Evolutionary conservation across 345 rosid species (phyloP).

Genomic region (Balakata baccata): DNA sequence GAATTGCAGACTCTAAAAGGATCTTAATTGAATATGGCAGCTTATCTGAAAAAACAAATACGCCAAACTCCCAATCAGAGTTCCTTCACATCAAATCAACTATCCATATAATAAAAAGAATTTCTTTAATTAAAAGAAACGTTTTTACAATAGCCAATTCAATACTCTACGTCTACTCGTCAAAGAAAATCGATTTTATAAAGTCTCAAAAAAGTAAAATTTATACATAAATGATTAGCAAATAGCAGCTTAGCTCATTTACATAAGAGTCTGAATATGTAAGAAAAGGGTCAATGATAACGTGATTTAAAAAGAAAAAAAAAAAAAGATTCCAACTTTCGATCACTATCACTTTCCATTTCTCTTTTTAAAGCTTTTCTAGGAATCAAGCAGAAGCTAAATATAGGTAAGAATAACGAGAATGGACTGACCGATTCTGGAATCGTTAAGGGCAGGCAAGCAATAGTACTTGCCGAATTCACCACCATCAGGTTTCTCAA

Average conservation of each 20-base stretch:
- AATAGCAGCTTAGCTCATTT: not conserved
- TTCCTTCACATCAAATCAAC: not conserved
- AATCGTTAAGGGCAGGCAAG: slow-evolving; percentile 65
- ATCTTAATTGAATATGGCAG: slow-evolving; percentile 69
- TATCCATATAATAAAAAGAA: not conserved
- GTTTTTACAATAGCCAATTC: not conserved
- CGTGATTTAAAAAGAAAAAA: not conserved
- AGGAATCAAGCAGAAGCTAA: slow-evolving; percentile 6
- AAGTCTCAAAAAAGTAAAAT: not conserved
- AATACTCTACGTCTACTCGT: not conserved
- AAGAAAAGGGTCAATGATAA: slow-evolving; percentile 2
- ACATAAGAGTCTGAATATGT: not conserved
- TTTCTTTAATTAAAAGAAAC: too few species aligned
- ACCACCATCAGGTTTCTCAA: slow-evolving; percentile 61
- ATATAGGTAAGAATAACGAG: not conserved
- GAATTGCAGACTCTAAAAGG: slow-evolving; percentile 71
- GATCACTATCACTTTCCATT: not conserved
- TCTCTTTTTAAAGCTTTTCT: not conserved
- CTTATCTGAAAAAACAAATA: slow-evolving; percentile 43
- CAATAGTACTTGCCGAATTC: slow-evolving; percentile 63
- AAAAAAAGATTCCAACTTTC: not conserved
- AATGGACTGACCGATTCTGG: slow-evolving; percentile 56
- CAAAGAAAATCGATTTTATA: not conserved
- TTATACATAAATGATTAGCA: too few species aligned
- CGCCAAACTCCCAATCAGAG: slow-evolving; percentile 6